phyloP scores from a whole-genome alignment of 2,329 filamentous ascomycete genomes.

The Diplodia intermedia region DNA sequence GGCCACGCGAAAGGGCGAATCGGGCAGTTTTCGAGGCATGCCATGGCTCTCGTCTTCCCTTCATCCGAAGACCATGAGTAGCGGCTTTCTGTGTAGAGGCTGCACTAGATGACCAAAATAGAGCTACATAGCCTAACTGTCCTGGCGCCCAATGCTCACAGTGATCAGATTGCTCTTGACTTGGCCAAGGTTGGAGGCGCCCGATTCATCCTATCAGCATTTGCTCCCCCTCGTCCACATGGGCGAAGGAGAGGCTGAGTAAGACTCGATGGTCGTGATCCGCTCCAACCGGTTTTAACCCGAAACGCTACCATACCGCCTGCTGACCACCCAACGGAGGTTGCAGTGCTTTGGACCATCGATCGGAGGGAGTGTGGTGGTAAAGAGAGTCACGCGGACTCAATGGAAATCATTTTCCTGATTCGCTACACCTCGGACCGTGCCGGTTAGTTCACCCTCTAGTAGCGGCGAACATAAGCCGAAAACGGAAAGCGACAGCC shows the following conservation, averaged over 20 bases:
- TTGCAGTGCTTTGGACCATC: neutral
- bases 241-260: neutral
- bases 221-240: neutral
- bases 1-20: neutral
- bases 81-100: constrained; percentile 21
- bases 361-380: neutral
- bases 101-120: constrained; percentile 22
- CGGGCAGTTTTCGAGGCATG: constrained; percentile 5
- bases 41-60: constrained; percentile 8
- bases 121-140: constrained; percentile 8
- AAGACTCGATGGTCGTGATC: neutral
- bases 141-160: neutral
- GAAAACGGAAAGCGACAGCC: neutral
- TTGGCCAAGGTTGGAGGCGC: neutral
- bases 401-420: neutral
- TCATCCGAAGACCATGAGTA: constrained; percentile 15
- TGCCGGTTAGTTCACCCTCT: neutral
- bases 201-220: neutral
- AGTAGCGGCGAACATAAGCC: neutral
- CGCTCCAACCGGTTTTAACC: neutral
- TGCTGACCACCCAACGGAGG: neutral
- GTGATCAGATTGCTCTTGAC: neutral
- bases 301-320: neutral
- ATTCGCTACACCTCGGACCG: constrained; percentile 15
- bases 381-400: constrained; percentile 8